Base-by-base conservation (phyloP, 2,329 filamentous ascomycete genomes). In the Neopestalotiopsis clavispora region DNA sequence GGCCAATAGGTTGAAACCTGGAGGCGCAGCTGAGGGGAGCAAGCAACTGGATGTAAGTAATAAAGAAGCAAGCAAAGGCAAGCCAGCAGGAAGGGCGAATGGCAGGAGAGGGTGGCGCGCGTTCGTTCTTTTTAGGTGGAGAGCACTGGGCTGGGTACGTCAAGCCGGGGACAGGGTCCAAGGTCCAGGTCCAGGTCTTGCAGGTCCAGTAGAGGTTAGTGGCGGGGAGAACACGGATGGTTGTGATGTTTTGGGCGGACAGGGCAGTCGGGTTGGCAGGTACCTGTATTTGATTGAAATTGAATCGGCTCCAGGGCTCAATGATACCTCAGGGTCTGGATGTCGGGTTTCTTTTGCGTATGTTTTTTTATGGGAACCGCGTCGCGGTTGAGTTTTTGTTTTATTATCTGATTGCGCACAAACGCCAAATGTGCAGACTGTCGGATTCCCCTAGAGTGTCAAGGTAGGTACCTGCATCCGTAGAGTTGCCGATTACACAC, bases 51-150 rank as follows among this genome's bases (percentile, higher is more conserved):
- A 10, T 38, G 34, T 40, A n/a, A 17, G 66, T 56, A 67, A 60
- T 32, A 67, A 61, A n/a, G 10, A 62, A 62, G 59, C 59, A 56
- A 63, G 66, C 59, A 67, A 30, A 61, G 23, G 23, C 23, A 28
- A 28, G 23, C 23, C 23, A 28, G 23, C 23, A 28, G 23, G 52
- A 45, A 34, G 23, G 58, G 61, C 28, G 67, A 67, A 45, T 57
- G 63, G 34, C 34, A 38, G 66, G 57, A 38, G n/a, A 64, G 42
- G 65, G 68, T 69, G 68, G 68, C 65, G 68, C 68, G 68, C 49
- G 52, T 62, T 66, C 60, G 49, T 40, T 64, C 52, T 67, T 65
- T 58, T 45, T 52, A 52, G 34, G 65, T 67, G 66, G 66, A 42
- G 64, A 57, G 64, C 52, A 38, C 40, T 34, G 30, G 63, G 34